Base-by-base conservation (phyloP, 306 rosid genomes). In the Cicer yamashitae region DNA sequence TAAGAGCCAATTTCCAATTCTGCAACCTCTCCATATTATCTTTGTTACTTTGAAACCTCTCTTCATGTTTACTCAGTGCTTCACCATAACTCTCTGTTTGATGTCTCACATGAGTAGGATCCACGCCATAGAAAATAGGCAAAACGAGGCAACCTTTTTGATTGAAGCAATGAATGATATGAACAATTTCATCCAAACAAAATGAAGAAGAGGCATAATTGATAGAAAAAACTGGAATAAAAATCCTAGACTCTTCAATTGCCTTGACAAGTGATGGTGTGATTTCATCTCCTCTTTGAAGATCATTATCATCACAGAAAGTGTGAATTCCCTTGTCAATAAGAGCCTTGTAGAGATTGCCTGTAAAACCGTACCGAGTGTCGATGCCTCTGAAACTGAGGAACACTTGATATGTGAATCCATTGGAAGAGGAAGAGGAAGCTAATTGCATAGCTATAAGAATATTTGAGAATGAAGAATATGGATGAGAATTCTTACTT, bases 41-140 rank as follows among this genome's bases (percentile, higher is more conserved):
- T 25, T 15, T 53, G 30, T 7, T 56, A 56, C 3, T 20, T 18
- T 7, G 20, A 9, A 59, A 11, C 20, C 10, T 60, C 6, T 1
- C 10, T 7, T 60, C 20, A 60, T 60, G 67, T 43, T 60, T 60
- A 3, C 48, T 37, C 4, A 78, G 17, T 25, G 71, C 73, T 37
- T 43, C 8, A 10, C 43, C 59, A 9, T 40, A 79, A 43, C 45
- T 34, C 0, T 59, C 67, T 1, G 12, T 14, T 7, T 56, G 58
- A 8, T 39, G 70, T 1, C 79, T 20, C 9, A 79, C 74, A 0
- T 73, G 5, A 56, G 74, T 7, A 53, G 75, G 83, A 51, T 71
- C 48, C 1, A 39, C 12, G 0, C 20, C 48, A 8, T 39, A 63
- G 30, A 63, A 63, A 14, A 63, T 4, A 0, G 69, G 69, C 13